These are phyloP conservation scores for Nidula niveotomentosa DNA, from an alignment of 1,284 basidiomycete species.

Conservation along the genomic window DNA sequence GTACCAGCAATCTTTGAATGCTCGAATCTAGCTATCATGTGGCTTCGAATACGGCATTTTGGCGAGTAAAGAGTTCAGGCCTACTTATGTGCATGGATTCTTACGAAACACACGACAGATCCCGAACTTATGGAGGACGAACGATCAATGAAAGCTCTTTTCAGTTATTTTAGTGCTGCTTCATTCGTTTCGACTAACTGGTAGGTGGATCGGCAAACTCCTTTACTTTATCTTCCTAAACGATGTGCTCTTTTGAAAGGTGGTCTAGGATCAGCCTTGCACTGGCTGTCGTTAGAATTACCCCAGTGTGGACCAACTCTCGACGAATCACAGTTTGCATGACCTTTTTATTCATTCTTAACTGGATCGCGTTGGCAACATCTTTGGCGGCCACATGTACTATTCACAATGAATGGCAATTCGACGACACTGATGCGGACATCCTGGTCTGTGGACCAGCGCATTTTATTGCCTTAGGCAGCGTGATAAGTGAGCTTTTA, in stretches of 20 bases:
- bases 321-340: neutral
- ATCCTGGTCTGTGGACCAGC: neutral
- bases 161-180: neutral
- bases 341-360: neutral
- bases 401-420: neutral
- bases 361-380: neutral
- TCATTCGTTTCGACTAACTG: neutral
- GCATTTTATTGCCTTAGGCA: neutral
- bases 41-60: neutral
- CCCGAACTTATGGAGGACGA: neutral
- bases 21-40: neutral
- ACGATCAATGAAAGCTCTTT: neutral
- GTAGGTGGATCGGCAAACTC: neutral
- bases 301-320: neutral
- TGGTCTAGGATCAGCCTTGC: neutral
- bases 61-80: neutral
- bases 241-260: neutral
- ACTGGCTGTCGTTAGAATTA: neutral
- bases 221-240: neutral
- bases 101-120: neutral
- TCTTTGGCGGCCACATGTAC: neutral
- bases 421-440: neutral
- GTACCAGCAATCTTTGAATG: neutral
- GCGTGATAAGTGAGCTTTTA: neutral
- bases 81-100: neutral